Conservation (phyloP, 2,329 filamentous ascomycete genomes). For the Cladophialophora carrionii region DNA sequence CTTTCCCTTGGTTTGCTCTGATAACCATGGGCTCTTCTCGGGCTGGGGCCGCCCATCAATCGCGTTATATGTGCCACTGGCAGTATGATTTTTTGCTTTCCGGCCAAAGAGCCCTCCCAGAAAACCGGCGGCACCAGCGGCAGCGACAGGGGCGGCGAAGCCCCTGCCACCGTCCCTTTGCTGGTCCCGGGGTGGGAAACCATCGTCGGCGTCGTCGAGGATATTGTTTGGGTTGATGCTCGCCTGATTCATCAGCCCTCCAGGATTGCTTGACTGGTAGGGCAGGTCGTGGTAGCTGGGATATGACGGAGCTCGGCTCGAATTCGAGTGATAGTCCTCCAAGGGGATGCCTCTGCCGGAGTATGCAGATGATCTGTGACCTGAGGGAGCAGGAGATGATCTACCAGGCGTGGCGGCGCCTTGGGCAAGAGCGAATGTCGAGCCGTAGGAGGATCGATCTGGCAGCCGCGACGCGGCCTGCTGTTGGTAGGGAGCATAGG, state of each 20-base stretch:
- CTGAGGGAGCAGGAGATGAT: constrained; percentile 40
- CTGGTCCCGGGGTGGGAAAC: constrained; percentile 63
- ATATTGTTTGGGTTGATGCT: constrained; percentile 72
- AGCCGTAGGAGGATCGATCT: constrained; percentile 32
- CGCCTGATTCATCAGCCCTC: constrained; percentile 49
- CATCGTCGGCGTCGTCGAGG: constrained; percentile 85
- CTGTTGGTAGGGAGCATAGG: constrained; percentile 29
- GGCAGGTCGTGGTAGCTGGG: constrained; percentile 63
- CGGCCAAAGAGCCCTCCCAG: constrained; percentile 48
- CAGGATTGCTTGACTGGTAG: constrained; percentile 63
- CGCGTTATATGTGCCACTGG: constrained; percentile 60
- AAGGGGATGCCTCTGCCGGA: constrained; percentile 58
- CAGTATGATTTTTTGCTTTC: constrained; percentile 44
- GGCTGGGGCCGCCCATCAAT: constrained; percentile 46
- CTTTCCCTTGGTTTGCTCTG: constrained; percentile 62
- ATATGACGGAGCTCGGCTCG: constrained; percentile 42
- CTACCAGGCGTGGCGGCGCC: constrained; percentile 37
- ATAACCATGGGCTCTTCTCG: constrained; percentile 70
- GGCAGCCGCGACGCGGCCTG: constrained; percentile 27
- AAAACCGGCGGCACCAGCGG: constrained; percentile 48
- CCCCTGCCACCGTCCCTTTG: constrained; percentile 51
- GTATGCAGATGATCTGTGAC: constrained; percentile 37
- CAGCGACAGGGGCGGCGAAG: constrained; percentile 52
- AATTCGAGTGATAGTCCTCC: constrained; percentile 46
- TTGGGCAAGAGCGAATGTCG: constrained; percentile 35